A percentile compares a stretch with the other conserved stretches of the same genome.
These are phyloP conservation scores for Butyriboletus loyo DNA, from an alignment of 768 basidiomycete genomes.

Conservation along the genomic window DNA sequence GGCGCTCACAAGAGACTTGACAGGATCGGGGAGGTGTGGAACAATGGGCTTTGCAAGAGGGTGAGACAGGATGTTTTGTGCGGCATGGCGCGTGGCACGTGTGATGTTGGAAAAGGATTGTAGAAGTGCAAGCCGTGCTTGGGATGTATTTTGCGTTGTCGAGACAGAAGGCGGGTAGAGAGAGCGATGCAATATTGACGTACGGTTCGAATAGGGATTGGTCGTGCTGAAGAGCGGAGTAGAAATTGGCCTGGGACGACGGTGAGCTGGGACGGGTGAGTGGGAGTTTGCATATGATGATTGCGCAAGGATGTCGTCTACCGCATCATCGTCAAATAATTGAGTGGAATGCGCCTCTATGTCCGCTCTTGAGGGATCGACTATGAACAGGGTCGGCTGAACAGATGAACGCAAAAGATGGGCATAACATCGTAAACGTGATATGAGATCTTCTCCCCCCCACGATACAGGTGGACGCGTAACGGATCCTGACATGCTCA, in stretches of 20 bases:
- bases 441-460: constrained; percentile 87
- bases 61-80: constrained; percentile 92
- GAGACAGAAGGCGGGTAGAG: constrained; percentile 53
- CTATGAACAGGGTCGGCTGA: constrained; percentile 80
- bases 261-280: constrained; percentile 82
- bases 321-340: constrained; percentile 80
- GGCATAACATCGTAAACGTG: constrained; percentile 71
- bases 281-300: constrained; percentile 74
- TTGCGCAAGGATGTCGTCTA: constrained; percentile 81
- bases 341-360: constrained; percentile 87
- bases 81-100: constrained; percentile 86
- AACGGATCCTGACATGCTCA: constrained; percentile 41
- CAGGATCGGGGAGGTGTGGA: constrained; percentile 93
- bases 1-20: constrained; percentile 83
- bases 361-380: constrained; percentile 92
- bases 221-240: constrained; percentile 31
- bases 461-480: constrained; percentile 52
- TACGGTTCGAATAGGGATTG: constrained; percentile 61
- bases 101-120: constrained; percentile 95
- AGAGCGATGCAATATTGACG: constrained; percentile 80
- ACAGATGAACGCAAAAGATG: constrained; percentile 83
- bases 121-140: constrained; percentile 79
- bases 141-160: constrained; percentile 53
- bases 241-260: constrained; percentile 66
- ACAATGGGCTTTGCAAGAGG: constrained; percentile 95